Percentiles rank a stretch among this genome's conserved stretches.
phyloP scores from a whole-genome alignment of 176 grass and related monocot species.

The Eremochloa ophiuroides region DNA sequence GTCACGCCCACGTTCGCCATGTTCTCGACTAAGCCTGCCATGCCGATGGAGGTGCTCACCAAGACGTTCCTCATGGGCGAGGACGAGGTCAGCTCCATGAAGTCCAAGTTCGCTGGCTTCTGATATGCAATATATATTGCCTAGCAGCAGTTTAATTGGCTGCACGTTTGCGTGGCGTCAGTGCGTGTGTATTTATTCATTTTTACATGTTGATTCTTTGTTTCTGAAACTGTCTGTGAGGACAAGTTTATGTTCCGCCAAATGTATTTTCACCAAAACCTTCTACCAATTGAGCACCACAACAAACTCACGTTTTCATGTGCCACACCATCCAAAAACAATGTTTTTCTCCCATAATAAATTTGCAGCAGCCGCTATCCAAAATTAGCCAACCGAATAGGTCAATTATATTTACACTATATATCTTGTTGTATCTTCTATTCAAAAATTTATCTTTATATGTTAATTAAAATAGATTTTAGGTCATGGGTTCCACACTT shows the following conservation, averaged over 20 bases:
- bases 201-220: neutral
- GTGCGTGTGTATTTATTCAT: neutral
- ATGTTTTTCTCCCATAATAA: no score
- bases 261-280: no score
- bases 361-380: no score
- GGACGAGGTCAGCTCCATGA: constrained; percentile 29
- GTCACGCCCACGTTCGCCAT: constrained; percentile 43
- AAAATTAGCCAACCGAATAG: no score
- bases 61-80: constrained; percentile 57
- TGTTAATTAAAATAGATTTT: no score
- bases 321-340: no score
- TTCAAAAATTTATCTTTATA: no score
- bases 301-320: no score
- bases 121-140: neutral
- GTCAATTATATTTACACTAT: no score
- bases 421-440: no score
- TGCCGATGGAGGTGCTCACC: constrained; percentile 54
- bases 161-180: neutral
- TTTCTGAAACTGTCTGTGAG: neutral
- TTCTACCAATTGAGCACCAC: no score
- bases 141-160: neutral
- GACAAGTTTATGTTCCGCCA: neutral
- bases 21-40: constrained; percentile 48
- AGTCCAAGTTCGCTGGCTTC: constrained; percentile 43
- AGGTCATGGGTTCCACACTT: no score